Evolutionary conservation across 2,329 filamentous ascomycete species (phyloP), one percentile per base, ranked within the genome.

Genomic region (Aspergillus sclerotialis): DNA sequence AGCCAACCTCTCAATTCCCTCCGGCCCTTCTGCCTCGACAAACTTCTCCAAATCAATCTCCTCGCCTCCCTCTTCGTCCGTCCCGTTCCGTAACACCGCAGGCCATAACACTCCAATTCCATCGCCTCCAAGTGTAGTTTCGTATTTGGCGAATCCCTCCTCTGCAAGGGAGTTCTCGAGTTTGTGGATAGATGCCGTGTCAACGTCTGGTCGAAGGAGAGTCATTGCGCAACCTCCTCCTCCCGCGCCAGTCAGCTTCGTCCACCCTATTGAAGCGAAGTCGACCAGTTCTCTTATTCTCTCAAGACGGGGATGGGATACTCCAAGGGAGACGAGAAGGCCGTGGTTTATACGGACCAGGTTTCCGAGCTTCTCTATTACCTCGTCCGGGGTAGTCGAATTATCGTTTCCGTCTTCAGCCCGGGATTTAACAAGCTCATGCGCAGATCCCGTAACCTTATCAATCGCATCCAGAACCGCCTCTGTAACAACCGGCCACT

Each of bases 211-310:
- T 44, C 82, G 83, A 31, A 98, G 70, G 4, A 98, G 69, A 0
- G 90, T 93, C 48, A 98, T 96, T 3, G 89, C 90, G 61, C 93
- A 96, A 3, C 92, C 92, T 37, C 92, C 93, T 9, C 92, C 93
- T 14, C 92, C 92, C 1, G 92, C 92, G 21, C 92, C 92, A 0
- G 92, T 98, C 37, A 98, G 74, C 61, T 98, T 98, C 9, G 92
- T 95, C 89, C 89, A 98, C 18, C 92, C 92, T 36, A 95, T 84
- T 26, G 82, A 84, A 37, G 87, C 77, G 49, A 92, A 80, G 47
- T 98, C 90, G 31, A 94, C 83, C 16, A 98, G 69, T 63, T 94
- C 90, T 42, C 92, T 80, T 48, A 98, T 80, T 19, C 90, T 79
- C 64, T 98, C 92, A 16, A 98, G 73, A 30, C 88, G 81, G 1